Conservation (phyloP, 352 stramenopile genomes). For the Thalassiosira mediterranea region DNA sequence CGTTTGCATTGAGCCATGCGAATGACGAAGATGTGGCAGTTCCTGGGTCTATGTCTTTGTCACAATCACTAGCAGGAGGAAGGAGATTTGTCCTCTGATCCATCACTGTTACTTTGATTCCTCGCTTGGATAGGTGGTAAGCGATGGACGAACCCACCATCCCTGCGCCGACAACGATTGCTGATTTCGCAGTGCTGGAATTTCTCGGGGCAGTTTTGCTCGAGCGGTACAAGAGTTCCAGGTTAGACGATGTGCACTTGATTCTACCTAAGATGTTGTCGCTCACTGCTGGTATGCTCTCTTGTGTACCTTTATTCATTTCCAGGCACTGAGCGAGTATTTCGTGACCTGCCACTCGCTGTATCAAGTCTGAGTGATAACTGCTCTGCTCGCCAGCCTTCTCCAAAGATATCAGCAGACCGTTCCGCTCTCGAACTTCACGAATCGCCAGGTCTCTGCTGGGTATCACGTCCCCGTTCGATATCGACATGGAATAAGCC, state of each 20-base stretch:
- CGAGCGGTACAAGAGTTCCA: slow-evolving; percentile 29
- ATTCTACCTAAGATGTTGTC: slow-evolving; percentile 5
- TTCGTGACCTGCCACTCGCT: slow-evolving; percentile 32
- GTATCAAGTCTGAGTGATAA: slow-evolving; percentile 35
- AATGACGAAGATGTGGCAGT: slow-evolving; percentile 55
- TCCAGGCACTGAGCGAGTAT: slow-evolving; percentile 10
- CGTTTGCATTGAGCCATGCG: slow-evolving; percentile 73
- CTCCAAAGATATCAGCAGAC: slow-evolving; percentile 38
- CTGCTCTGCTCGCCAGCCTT: not conserved
- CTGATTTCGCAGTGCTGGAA: slow-evolving; percentile 19
- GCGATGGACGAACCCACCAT: slow-evolving; percentile 64
- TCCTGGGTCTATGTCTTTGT: slow-evolving; percentile 28
- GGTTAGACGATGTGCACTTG: slow-evolving; percentile 22
- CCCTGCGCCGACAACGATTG: slow-evolving; percentile 61
- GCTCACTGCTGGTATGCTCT: not conserved
- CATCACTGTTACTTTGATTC: slow-evolving; percentile 50
- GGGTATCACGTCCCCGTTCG: slow-evolving; percentile 52
- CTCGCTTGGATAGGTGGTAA: slow-evolving; percentile 37
- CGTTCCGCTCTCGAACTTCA: slow-evolving; percentile 69
- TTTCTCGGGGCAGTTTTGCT: slow-evolving; percentile 1
- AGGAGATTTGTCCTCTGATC: slow-evolving; percentile 44
- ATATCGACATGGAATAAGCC: slow-evolving; percentile 67
- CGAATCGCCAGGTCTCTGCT: slow-evolving; percentile 52
- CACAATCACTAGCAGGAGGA: slow-evolving; percentile 6
- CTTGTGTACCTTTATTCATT: not conserved